Conservation (phyloP, 805 yeast species). For the Groenewaldozyma salmanticensis region DNA sequence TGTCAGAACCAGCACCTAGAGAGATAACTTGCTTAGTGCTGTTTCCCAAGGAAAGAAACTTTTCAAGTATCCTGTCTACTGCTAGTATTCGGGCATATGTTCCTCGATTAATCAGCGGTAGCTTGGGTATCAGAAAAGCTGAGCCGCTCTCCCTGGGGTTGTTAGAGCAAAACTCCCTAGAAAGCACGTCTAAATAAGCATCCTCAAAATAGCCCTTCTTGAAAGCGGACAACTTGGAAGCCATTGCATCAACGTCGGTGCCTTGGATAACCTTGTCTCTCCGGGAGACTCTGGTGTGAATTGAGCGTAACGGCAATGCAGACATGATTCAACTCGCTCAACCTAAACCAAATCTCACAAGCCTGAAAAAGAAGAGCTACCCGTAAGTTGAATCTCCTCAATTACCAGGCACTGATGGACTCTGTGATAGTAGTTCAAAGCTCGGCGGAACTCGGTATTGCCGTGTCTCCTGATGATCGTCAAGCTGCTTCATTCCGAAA, state of each 20-base stretch:
- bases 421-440: neutral
- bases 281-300: conserved; percentile 12
- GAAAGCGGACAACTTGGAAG: conserved; percentile 41
- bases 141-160: conserved; percentile 4
- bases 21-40: conserved; percentile 42
- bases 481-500: neutral
- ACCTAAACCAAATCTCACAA: no score
- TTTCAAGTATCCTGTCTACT: conserved; percentile 31
- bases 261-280: conserved; percentile 39
- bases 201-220: conserved; percentile 38
- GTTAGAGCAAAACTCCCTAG: conserved; percentile 13
- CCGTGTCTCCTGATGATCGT: neutral
- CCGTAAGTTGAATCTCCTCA: no score
- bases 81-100: conserved; percentile 43
- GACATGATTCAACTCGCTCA: neutral
- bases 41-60: conserved; percentile 25
- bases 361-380: no score
- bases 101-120: conserved; percentile 55
- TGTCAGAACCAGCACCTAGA: conserved; percentile 77
- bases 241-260: conserved; percentile 54
- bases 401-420: neutral
- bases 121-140: conserved; percentile 28
- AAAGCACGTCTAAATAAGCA: conserved; percentile 21
- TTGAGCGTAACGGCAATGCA: neutral
- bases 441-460: no score